phyloP scores from a whole-genome alignment of 2,329 filamentous ascomycete species.

The Tolypocladium pustulatum region DNA sequence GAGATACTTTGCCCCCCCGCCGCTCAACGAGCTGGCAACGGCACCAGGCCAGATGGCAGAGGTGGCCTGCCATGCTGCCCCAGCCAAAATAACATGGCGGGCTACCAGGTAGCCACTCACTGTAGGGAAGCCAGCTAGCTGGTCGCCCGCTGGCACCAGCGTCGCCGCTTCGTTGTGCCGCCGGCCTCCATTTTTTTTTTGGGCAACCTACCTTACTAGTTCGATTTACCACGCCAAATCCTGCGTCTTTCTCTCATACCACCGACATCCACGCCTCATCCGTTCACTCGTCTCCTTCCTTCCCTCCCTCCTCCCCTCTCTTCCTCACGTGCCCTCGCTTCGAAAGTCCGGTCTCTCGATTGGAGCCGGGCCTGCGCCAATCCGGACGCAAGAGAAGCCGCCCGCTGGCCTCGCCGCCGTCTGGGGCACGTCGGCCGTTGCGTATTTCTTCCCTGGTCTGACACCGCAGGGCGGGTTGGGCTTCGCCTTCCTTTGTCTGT shows the following conservation, averaged over 20 bases:
- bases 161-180: neutral
- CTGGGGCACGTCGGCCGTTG: neutral
- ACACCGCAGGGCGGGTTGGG: conserved; percentile 13
- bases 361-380: conserved; percentile 1
- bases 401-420: neutral
- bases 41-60: neutral
- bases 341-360: neutral
- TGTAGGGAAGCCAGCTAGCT: neutral
- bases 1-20: neutral
- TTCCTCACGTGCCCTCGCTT: conserved; percentile 9
- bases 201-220: conserved; percentile 10
- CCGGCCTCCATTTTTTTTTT: conserved; percentile 14
- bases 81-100: neutral
- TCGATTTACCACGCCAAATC: conserved; percentile 20
- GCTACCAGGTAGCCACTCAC: neutral
- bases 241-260: conserved; percentile 14
- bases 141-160: neutral
- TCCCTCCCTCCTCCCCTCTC: conserved; percentile 7
- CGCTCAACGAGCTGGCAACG: neutral
- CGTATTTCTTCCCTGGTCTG: conserved; percentile 5
- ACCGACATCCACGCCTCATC: conserved; percentile 12
- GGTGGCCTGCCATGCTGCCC: neutral
- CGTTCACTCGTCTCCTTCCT: conserved; percentile 4
- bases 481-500: conserved; percentile 3
- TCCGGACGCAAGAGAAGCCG: neutral